Evolutionary conservation across 1,284 basidiomycete species (phyloP), one percentile per base, ranked within the genome.

Genomic region (Cerrena zonata): DNA sequence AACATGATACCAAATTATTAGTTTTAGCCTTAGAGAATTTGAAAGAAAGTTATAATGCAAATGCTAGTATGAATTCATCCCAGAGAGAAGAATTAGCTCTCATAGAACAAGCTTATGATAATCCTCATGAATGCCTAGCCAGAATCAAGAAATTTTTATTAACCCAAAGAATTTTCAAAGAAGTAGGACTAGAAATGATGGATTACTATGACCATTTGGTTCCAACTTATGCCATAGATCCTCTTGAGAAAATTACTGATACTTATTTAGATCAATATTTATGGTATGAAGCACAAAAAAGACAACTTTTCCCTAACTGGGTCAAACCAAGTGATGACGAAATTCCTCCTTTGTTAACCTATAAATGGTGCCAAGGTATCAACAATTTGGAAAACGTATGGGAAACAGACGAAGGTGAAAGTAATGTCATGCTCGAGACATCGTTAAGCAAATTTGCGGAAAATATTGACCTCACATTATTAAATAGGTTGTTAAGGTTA

Each of bases 191-290:
- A 57, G 87, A 91, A 68, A 91, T 91, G 66, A 91, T 91, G 67
- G 92, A 94, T 63, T 94, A 92, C 0, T 95, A 98, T 64, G 94
- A 96, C 76, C 96, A 94, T 69, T 82, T 97, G 60, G 96, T 97
- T 61, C 94, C 94, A 21, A 95, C 91, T 65, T 97, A 98, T 67
- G 94, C 97, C 63, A 96, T 98, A 56, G 94, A 97, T 66, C 94
- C 94, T 0, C 91, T 98, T 21, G 94, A 98, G 75, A 97, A 98
- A 81, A 95, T 97, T 56, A 97, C 93, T 21, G 94, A 96, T 68
- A 94, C 94, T 47, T 13, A 23, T 38, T 18, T 25, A 34, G 22
- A n/a, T 75, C 66, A 59, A 86, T 86, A n/a, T n/a, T n/a, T n/a
- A n/a, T 89, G 87, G 76, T n/a, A n/a, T n/a, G n/a, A n/a, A 69